Evolutionary conservation across 179 eudicot species (phyloP), one percentile per base, ranked within the genome.

Genomic region (Patellifolia procumbens): DNA sequence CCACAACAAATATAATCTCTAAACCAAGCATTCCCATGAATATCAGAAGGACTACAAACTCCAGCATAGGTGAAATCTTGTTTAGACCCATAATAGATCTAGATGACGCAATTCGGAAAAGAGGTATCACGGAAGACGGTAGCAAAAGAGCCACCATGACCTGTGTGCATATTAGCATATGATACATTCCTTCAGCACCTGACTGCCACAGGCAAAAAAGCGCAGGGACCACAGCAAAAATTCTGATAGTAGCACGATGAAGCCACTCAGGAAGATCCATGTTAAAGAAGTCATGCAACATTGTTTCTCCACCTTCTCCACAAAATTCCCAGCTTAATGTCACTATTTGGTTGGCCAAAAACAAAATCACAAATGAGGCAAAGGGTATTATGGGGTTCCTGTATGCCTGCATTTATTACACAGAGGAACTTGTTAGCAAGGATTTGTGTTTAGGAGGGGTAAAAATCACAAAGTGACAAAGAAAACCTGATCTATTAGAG

Each of bases 151-250:
- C 97, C 76, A 93, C 89, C 79, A 91, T 71, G 43, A 96, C 93
- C 82, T 96, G 99, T 65, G 91, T 78, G 75, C 87, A 88, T 83
- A 93, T 79, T 56, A 96, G 81, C 78, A 96, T 78, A 82, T 96
- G 97, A 85, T 90, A 93, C 77, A 90, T 75, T 49, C 99, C 99
- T 79, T 96, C 98, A 69, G 92, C 88, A 74, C 99, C 99, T 32
- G 95, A 88, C 79, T 81, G 81, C 97, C 91, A 89, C 60, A 90
- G 77, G 74, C 91, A 93, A 82, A 71, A 88, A 8, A 96, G 87
- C 19, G 94, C 97, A 49, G 87, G 89, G 59, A 93, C 78, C 16
- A 93, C 82, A 39, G 98, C 90, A 78, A 93, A 81, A 70, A 88
- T 79, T 86, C 97, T 93, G 71, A 91, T 81, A 31, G 90, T 91